A percentile compares a stretch with the other conserved stretches of the same genome.
phyloP scores from a whole-genome alignment of 306 rosid species.

The Parietaria judaica region DNA sequence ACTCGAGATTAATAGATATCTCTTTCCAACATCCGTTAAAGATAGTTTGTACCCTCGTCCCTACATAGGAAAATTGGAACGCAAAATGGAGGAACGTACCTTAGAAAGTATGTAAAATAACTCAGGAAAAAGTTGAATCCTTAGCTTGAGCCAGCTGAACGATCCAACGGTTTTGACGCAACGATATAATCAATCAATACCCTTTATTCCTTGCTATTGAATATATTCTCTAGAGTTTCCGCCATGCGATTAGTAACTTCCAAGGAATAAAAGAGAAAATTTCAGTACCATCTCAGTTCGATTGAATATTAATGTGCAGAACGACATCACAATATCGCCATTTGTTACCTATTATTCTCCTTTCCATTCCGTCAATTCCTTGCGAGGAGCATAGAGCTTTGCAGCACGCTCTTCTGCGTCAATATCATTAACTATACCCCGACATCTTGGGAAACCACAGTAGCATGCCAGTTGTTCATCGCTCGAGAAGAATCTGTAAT shows the following conservation, averaged over 20 bases:
- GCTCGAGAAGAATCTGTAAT: conserved; percentile 76
- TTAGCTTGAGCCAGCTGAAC: conserved; percentile 7
- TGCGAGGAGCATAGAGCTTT: conserved; percentile 51
- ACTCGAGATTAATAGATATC: not conserved
- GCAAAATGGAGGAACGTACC: not conserved
- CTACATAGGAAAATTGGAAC: not conserved
- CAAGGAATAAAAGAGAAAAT: not conserved
- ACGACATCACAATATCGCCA: no score
- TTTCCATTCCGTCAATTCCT: conserved; percentile 78
- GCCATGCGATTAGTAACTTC: not conserved
- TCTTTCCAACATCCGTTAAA: not conserved
- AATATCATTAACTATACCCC: conserved; percentile 86
- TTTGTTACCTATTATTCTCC: conserved; percentile 43
- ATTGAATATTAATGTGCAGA: no score
- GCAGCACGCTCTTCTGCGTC: conserved; percentile 94
- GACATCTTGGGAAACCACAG: conserved; percentile 88
- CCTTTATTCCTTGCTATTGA: not conserved
- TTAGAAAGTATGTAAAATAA: not conserved
- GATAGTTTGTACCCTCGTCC: not conserved
- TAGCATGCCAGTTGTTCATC: conserved; percentile 93
- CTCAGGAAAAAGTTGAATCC: conserved; percentile 7
- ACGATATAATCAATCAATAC: not conserved
- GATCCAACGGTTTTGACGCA: conserved; percentile 1
- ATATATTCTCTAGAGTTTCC: not conserved
- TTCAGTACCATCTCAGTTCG: no score